These are phyloP conservation scores for Neospora caninum DNA, from an alignment of 169 alveolate species.

Conservation along the genomic window DNA sequence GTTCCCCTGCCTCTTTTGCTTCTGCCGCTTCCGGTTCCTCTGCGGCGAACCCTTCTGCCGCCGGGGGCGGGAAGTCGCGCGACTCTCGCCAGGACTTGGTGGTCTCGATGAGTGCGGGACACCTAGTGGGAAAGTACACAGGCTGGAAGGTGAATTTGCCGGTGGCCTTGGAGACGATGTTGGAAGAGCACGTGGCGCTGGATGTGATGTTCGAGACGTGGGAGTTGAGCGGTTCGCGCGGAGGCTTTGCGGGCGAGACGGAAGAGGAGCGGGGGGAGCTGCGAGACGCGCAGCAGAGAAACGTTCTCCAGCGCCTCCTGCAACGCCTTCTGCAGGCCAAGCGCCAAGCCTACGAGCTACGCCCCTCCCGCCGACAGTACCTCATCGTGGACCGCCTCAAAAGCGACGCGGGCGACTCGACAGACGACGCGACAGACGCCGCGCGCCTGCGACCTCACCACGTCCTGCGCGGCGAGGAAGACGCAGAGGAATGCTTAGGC, in stretches of 20 bases:
- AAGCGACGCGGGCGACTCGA: conserved; percentile 15
- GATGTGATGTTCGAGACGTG: background rate
- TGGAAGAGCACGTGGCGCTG: conserved; percentile 14
- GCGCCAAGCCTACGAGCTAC: conserved; percentile 24
- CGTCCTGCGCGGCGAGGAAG: background rate
- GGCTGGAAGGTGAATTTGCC: conserved; percentile 32
- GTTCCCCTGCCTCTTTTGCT: background rate
- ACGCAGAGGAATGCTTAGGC: conserved; percentile 6
- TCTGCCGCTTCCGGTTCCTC: background rate
- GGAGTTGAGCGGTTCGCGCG: too few species aligned
- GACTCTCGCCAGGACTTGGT: conserved; percentile 8
- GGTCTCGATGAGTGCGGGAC: background rate
- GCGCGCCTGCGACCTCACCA: background rate
- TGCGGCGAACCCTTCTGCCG: background rate
- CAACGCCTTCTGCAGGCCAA: conserved; percentile 20
- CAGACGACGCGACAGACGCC: background rate
- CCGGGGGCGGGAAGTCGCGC: background rate
- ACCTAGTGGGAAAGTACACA: background rate
- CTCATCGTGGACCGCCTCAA: background rate
- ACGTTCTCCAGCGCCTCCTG: background rate
- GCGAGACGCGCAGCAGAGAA: background rate
- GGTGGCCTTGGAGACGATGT: conserved; percentile 22
- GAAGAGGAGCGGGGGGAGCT: background rate
- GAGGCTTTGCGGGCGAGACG: background rate
- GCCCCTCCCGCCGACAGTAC: background rate